These are phyloP conservation scores for Beauveria sp. DNA, from an alignment of 2,329 filamentous ascomycete genomes.

Conservation along the genomic window DNA sequence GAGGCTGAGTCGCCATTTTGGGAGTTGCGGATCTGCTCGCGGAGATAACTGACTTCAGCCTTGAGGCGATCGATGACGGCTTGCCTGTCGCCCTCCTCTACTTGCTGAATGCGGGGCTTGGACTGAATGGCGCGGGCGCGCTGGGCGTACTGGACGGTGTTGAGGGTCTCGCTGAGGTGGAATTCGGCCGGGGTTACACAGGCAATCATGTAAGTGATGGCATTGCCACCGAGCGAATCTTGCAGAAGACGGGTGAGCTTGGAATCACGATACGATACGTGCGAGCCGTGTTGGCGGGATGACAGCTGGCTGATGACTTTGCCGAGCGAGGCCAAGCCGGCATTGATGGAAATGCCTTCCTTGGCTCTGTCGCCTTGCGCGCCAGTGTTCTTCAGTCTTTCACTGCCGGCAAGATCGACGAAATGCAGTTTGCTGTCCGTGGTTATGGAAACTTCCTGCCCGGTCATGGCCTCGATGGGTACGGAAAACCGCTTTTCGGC, in stretches of 20 bases:
- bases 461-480: conserved; percentile 70
- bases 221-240: conserved; percentile 92
- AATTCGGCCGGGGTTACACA: conserved; percentile 97
- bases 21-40: conserved; percentile 86
- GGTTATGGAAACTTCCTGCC: conserved; percentile 61
- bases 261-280: conserved; percentile 98
- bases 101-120: conserved; percentile 91
- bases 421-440: conserved; percentile 98
- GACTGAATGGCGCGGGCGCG: conserved; percentile 93
- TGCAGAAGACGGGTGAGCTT: conserved; percentile 90
- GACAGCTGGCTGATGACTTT: conserved; percentile 98
- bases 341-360: conserved; percentile 98
- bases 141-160: conserved; percentile 96
- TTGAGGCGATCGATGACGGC: conserved; percentile 88
- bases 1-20: conserved; percentile 46
- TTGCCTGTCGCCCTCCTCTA: conserved; percentile 90
- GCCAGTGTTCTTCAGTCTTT: conserved; percentile 93
- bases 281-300: conserved; percentile 74
- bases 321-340: conserved; percentile 84
- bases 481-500: conserved; percentile 82
- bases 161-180: conserved; percentile 92
- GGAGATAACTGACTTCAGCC: conserved; percentile 85
- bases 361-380: conserved; percentile 90
- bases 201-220: conserved; percentile 98
- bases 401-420: conserved; percentile 93